Evolutionary conservation across 1,284 basidiomycete species (phyloP), one percentile per base, ranked within the genome.

Genomic region (Pisolithus thermaeus): DNA sequence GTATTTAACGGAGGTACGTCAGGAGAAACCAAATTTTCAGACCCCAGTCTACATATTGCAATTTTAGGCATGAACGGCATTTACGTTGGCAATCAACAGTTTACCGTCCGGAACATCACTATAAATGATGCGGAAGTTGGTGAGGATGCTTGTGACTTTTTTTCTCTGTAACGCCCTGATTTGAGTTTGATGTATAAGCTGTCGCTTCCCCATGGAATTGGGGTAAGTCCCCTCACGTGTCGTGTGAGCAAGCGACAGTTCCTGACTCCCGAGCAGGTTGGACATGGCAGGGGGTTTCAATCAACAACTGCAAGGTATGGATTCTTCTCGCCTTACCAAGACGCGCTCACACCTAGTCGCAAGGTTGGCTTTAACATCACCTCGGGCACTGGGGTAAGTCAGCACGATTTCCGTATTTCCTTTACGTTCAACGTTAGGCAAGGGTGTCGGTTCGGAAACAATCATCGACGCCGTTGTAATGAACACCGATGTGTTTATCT

Each of bases 381-480:
- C n/a, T 77, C 72, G 3, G 77, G 75, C 6, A 59, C 60, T 36
- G 71, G 72, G 56, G 71, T 67, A 42, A 50, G 51, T 27, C 11
- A 44, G 3, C 23, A 2, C 23, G 5, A 7, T 36, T 18, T 28
- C 7, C 32, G 7, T 42, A 40, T 30, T n/a, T 30, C 9, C 49
- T 43, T 30, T 22, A 30, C 48, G 25, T 42, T 58, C 23, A 66
- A 22, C 39, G 22, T 41, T 1, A 14, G 8, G 40, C 27, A 47
- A 72, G 62, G 70, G 74, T 40, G 70, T 68, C 25, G 78, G 72
- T 18, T 71, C 71, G 9, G 72, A 75, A 57, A 71, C 74, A 3
- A 76, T 79, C 57, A 72, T 79, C 49, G 77, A 79, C 54, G 77
- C 67, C 38, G 68, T 68, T 4, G 73, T 73, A 35, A 68, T 65